Evolutionary conservation across 2,329 filamentous ascomycete genomes (phyloP).

Genomic region (Cercospora zeae-maydis): DNA sequence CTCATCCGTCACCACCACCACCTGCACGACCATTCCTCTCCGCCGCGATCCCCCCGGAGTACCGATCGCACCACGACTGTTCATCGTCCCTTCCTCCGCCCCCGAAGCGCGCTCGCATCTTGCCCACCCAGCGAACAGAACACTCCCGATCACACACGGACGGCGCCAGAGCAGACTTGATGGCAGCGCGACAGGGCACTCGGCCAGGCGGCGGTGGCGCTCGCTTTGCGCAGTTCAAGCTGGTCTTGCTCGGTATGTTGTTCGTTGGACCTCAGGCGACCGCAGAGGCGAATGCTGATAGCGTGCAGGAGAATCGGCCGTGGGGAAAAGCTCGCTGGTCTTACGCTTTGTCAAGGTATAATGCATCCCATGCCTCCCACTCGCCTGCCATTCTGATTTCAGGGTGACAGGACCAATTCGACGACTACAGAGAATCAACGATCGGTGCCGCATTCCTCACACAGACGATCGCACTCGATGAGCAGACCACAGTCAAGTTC

Average conservation of each 20-base stretch:
- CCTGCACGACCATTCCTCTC: neutral
- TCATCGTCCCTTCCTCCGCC: neutral
- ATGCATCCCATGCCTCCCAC: conserved; percentile 1
- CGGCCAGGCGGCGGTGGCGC: conserved; percentile 59
- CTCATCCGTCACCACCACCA: neutral
- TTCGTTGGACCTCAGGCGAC: neutral
- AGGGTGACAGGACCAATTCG: conserved; percentile 82
- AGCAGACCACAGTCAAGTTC: conserved; percentile 98
- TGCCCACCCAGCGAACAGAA: neutral
- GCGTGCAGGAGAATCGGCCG: conserved; percentile 83
- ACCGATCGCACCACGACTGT: neutral
- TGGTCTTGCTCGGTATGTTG: conserved; percentile 83
- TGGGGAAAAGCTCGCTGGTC: conserved; percentile 99
- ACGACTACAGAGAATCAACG: conserved; percentile 95
- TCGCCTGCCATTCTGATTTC: conserved; percentile 2
- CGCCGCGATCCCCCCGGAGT: neutral
- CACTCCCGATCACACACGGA: neutral
- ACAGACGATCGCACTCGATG: conserved; percentile 96
- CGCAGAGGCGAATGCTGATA: conserved; percentile 36
- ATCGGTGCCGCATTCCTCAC: conserved; percentile 98
- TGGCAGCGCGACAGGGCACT: conserved; percentile 78
- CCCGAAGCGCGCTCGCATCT: neutral
- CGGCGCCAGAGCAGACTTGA: conserved; percentile 41
- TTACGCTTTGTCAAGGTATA: conserved; percentile 94
- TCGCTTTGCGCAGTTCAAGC: conserved; percentile 98